A percentile compares a stretch with the other conserved stretches of the same genome.
Conservation (phyloP, 257 asterid species). For the Handroanthus guayacan region DNA sequence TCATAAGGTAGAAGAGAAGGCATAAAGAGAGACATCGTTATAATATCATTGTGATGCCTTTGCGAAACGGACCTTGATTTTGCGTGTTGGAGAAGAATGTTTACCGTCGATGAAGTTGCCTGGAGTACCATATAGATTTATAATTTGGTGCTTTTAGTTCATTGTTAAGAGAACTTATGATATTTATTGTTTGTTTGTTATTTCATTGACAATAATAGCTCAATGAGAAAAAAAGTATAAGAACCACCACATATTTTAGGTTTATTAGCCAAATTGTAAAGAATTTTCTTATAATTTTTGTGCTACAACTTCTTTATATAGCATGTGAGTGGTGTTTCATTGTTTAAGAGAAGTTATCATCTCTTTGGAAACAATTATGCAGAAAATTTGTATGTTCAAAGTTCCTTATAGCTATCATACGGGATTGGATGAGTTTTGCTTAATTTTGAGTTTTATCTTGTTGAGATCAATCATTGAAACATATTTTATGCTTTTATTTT, state of each 20-base stretch:
- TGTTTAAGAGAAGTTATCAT: background rate
- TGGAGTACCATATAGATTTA: background rate
- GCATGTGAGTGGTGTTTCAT: background rate
- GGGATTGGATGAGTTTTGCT: too few relatives aligned
- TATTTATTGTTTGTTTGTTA: constrained; percentile 22
- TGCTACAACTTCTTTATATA: background rate
- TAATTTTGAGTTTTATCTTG: too few relatives aligned
- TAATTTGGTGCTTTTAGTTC: constrained; percentile 8
- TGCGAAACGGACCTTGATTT: background rate
- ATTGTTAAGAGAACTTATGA: background rate
- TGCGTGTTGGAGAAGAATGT: background rate
- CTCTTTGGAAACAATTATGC: background rate
- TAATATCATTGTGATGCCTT: constrained; percentile 16
- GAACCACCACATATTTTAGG: constrained; percentile 6
- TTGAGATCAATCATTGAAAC: too few relatives aligned
- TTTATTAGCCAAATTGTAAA: constrained; percentile 31
- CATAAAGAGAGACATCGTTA: constrained; percentile 23
- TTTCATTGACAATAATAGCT: constrained; percentile 12
- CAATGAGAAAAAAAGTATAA: background rate
- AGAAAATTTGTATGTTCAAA: background rate
- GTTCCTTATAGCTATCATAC: background rate
- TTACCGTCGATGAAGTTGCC: background rate
- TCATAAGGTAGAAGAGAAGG: constrained; percentile 48
- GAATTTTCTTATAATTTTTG: background rate
- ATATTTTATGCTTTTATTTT: too few relatives aligned